Conservation (phyloP, 2,329 filamentous ascomycete species). For the Colletotrichum phormii region DNA sequence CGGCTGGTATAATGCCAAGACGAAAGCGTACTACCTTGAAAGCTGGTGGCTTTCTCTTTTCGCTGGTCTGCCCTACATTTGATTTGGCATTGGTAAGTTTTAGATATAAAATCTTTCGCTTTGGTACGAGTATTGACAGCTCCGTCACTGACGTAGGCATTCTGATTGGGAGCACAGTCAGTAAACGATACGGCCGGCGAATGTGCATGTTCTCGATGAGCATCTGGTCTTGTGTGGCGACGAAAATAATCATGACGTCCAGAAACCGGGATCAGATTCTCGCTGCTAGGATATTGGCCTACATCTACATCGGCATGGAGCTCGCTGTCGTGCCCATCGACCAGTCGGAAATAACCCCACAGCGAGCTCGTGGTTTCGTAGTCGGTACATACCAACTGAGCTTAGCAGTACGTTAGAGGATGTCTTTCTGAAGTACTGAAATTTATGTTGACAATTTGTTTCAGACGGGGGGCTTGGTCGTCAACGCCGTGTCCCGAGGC, state of each 20-base stretch:
- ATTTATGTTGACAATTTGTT: not conserved
- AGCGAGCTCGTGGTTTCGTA: constrained; percentile 45
- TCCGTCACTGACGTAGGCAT: constrained; percentile 16
- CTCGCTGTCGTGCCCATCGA: constrained; percentile 50
- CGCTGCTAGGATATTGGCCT: constrained; percentile 49
- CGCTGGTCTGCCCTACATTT: constrained; percentile 49
- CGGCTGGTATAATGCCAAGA: constrained; percentile 42
- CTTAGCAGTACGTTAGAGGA: constrained; percentile 39
- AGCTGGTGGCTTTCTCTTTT: constrained; percentile 46
- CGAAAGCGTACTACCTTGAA: constrained; percentile 41
- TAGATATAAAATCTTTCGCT: not conserved
- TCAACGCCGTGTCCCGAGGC: constrained; percentile 43
- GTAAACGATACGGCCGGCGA: constrained; percentile 46
- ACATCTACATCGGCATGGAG: constrained; percentile 54
- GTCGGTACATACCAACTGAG: constrained; percentile 50
- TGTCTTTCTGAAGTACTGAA: too few relatives aligned
- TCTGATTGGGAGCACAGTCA: constrained; percentile 44
- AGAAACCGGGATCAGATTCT: constrained; percentile 45
- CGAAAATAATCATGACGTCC: constrained; percentile 48
- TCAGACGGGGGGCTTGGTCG: constrained; percentile 37
- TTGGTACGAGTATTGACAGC: not conserved
- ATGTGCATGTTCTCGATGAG: constrained; percentile 51
- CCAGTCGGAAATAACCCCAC: constrained; percentile 48
- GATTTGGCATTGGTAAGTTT: constrained; percentile 43
- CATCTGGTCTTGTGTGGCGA: constrained; percentile 46